Base-by-base conservation (phyloP, 495 filamentous ascomycete genomes). In the Melanomma pulvis-pyrius region DNA sequence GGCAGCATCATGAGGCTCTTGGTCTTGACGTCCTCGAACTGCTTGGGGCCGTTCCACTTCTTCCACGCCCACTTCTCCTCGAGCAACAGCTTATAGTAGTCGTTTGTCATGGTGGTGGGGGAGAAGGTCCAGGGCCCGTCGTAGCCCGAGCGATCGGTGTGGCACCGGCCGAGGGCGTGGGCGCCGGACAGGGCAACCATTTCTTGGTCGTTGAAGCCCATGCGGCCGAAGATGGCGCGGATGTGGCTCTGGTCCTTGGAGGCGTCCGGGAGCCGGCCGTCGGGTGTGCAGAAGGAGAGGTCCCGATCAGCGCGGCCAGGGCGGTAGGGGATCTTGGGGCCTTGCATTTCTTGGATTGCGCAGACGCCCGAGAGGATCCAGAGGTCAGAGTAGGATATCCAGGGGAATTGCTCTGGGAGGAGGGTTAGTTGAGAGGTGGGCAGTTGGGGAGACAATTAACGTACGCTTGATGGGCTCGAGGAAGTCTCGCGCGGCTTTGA, bases 151-250 rank as follows among this genome's bases (percentile, higher is more conserved):
- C 93, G 91, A 78, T 96, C 88, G 8, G 88, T 81, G 83, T 98
- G 94, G 79, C 92, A 96, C 46, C 94, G 88, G 47, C 94, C 94
- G 12, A 98, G 83, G 21, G 94, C 92, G 82, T 98, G 94, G 34
- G 92, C 94, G 65, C 94, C 94, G 29, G 81, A 79, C 62, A 98
- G 83, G 29, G 94, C 94, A 30, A 97, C 93, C 71, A 97, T 97
- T 78, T 98, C 93, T 53, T 88, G 89, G 81, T 98, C 94, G 78
- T 96, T 88, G 84, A 98, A 98, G 63, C 94, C 94, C 93, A 97
- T 97, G 76, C 93, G 91, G 77, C 86, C 84, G 84, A 98, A 98
- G 83, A 98, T 90, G 78, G 87, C 86, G 62, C 94, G 90, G 74
- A 98, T 82, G 79, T 98, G 94, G 65, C 84, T 82, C 62, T 89